A percentile compares a stretch with the other conserved stretches of the same genome.
Evolutionary conservation across 441 rosid species (phyloP).

Genomic region (Adansonia grandidieri): DNA sequence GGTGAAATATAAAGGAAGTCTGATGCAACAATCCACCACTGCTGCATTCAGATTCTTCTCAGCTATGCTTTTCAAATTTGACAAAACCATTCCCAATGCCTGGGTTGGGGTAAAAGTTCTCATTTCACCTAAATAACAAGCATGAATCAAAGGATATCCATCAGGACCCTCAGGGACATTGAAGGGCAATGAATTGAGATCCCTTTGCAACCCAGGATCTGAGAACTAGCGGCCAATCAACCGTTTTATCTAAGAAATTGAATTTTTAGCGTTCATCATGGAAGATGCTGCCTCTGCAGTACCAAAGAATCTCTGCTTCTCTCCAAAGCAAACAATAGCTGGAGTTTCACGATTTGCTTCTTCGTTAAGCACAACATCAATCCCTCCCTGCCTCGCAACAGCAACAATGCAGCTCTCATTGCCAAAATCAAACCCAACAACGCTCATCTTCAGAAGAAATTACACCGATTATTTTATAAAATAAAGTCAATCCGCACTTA

Average conservation of each 20-base stretch:
- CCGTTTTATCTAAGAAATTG: slow-evolving; percentile 88
- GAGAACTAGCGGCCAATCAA: slow-evolving; percentile 78
- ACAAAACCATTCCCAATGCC: slow-evolving; percentile 83
- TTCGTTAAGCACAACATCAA: slow-evolving; percentile 94
- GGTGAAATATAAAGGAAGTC: slow-evolving; percentile 90
- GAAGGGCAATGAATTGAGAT: slow-evolving; percentile 76
- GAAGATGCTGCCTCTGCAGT: slow-evolving; percentile 94
- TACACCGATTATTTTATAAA: background rate
- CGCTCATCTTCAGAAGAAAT: slow-evolving; percentile 66
- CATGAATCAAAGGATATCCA: slow-evolving; percentile 86
- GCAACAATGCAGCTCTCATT: slow-evolving; percentile 92
- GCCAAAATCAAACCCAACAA: slow-evolving; percentile 95
- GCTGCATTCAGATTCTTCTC: slow-evolving; percentile 83
- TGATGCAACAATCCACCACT: slow-evolving; percentile 93
- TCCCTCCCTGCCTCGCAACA: slow-evolving; percentile 94
- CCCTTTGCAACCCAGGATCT: slow-evolving; percentile 91
- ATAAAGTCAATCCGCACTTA: slow-evolving; percentile 8
- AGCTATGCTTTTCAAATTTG: slow-evolving; percentile 82
- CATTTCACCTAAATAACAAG: slow-evolving; percentile 73
- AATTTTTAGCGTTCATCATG: slow-evolving; percentile 91
- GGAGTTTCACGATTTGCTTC: slow-evolving; percentile 98
- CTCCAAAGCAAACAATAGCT: slow-evolving; percentile 89
- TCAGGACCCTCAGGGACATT: slow-evolving; percentile 79
- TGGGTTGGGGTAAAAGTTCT: slow-evolving; percentile 86
- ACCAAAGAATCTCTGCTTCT: slow-evolving; percentile 93